Conservation (phyloP, 768 basidiomycete genomes). For the Pulveroboletus sp. region DNA sequence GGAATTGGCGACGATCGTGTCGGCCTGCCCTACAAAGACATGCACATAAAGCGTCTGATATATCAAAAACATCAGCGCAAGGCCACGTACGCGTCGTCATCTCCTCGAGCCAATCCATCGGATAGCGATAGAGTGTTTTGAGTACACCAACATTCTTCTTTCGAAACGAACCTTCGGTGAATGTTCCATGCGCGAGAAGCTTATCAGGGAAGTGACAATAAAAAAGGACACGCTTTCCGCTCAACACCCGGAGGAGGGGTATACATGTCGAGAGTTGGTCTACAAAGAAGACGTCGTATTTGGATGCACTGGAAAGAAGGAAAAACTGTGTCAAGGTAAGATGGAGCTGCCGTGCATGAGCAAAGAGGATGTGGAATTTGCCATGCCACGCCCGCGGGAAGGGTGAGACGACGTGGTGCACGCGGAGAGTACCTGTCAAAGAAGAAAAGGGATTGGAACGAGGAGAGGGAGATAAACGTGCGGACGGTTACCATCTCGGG, state of each 20-base stretch:
- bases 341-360: conserved; percentile 85
- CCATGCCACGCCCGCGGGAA: conserved; percentile 78
- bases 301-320: conserved; percentile 38
- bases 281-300: conserved; percentile 85
- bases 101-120: conserved; percentile 90
- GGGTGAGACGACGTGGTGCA: conserved; percentile 67
- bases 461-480: conserved; percentile 8
- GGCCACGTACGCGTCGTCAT: conserved; percentile 69
- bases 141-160: conserved; percentile 45
- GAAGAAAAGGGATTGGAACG: background rate
- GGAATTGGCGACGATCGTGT: conserved; percentile 89
- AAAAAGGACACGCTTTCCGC: conserved; percentile 81
- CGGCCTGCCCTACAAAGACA: conserved; percentile 65
- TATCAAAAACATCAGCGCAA: background rate
- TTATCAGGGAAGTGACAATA: conserved; percentile 99
- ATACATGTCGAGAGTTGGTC: conserved; percentile 94
- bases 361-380: conserved; percentile 83
- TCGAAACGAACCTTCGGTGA: conserved; percentile 48
- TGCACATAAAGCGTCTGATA: background rate
- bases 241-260: conserved; percentile 68
- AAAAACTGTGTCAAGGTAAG: conserved; percentile 54
- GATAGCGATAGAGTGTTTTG: conserved; percentile 76
- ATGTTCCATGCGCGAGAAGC: conserved; percentile 67
- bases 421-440: conserved; percentile 67
- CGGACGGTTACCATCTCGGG: conserved; percentile 61